These are phyloP conservation scores for Backusella westeae DNA, from an alignment of 192 early-diverging fungal genomes.

Conservation along the genomic window DNA sequence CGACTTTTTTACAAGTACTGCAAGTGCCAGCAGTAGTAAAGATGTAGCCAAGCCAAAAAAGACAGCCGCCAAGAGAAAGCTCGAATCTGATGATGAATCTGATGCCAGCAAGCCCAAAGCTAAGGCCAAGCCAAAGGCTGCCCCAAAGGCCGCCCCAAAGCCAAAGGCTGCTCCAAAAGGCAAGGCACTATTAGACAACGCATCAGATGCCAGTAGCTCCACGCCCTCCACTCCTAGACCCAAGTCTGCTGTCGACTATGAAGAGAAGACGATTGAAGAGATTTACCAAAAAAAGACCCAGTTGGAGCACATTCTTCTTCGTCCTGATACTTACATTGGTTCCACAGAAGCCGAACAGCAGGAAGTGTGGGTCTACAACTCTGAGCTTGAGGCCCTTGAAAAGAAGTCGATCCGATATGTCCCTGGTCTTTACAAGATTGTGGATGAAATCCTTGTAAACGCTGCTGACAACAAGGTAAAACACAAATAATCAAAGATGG, in stretches of 20 bases:
- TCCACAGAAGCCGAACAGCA: constrained; percentile 79
- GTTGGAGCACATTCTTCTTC: constrained; percentile 91
- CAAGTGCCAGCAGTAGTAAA: not conserved
- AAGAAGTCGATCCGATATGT: constrained; percentile 72
- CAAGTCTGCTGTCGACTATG: not conserved
- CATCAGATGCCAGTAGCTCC: not conserved
- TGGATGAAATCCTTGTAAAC: constrained; percentile 98
- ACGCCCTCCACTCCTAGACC: not conserved
- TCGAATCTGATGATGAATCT: not conserved
- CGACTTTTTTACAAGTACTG: not conserved
- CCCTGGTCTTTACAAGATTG: constrained; percentile 95
- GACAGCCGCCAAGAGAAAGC: not conserved
- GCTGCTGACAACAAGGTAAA: constrained; percentile 89
- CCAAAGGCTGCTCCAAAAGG: not conserved
- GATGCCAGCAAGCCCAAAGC: too few relatives aligned
- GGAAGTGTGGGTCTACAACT: constrained; percentile 86
- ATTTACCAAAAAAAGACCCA: constrained; percentile 96
- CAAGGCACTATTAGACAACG: not conserved
- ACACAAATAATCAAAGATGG: not conserved
- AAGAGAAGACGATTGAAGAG: constrained; percentile 63
- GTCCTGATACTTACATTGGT: constrained; percentile 97
- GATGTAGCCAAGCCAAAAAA: not conserved
- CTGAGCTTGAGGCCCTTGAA: constrained; percentile 55
- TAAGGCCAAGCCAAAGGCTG: too few relatives aligned
- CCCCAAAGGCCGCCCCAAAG: not conserved